phyloP scores from a whole-genome alignment of 192 early-diverging fungal genomes.

The Dissophora globulifera region DNA sequence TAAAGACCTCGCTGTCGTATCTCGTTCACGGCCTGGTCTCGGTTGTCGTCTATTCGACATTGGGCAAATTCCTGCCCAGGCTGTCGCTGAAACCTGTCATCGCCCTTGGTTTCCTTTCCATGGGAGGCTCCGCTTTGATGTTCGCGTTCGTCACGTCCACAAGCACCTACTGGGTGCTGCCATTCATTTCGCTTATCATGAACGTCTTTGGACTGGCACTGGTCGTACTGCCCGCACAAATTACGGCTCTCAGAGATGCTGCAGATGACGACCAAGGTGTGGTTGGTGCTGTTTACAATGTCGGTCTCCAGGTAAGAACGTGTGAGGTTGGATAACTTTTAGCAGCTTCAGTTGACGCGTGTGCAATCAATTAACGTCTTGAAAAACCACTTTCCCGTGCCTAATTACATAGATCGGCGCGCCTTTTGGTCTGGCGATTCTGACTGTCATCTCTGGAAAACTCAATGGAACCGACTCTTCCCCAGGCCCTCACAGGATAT shows the following conservation, averaged over 20 bases:
- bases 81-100: slow-evolving; percentile 41
- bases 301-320: slow-evolving; percentile 37
- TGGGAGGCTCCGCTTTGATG: slow-evolving; percentile 18
- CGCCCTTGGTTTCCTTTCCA: slow-evolving; percentile 18
- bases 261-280: slow-evolving; percentile 52
- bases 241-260: slow-evolving; percentile 42
- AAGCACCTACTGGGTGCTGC: slow-evolving; percentile 37
- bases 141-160: slow-evolving; percentile 38
- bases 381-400: background rate
- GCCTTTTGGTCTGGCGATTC: slow-evolving; percentile 49
- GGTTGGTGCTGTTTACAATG: slow-evolving; percentile 53
- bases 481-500: slow-evolving; percentile 25
- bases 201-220: slow-evolving; percentile 47
- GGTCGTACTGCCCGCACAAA: slow-evolving; percentile 48
- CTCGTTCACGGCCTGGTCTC: slow-evolving; percentile 54
- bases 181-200: slow-evolving; percentile 27
- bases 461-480: slow-evolving; percentile 32
- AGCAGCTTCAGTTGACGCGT: too few relatives aligned
- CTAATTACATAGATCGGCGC: slow-evolving; percentile 33
- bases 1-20: slow-evolving; percentile 57
- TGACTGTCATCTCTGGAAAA: slow-evolving; percentile 53
- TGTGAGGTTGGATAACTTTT: too few relatives aligned
- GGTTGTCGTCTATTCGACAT: slow-evolving; percentile 42
- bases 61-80: slow-evolving; percentile 52
- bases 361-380: too few relatives aligned